These are phyloP conservation scores for Fusarium bulbicola DNA, from an alignment of 2,329 filamentous ascomycete species.

Conservation along the genomic window DNA sequence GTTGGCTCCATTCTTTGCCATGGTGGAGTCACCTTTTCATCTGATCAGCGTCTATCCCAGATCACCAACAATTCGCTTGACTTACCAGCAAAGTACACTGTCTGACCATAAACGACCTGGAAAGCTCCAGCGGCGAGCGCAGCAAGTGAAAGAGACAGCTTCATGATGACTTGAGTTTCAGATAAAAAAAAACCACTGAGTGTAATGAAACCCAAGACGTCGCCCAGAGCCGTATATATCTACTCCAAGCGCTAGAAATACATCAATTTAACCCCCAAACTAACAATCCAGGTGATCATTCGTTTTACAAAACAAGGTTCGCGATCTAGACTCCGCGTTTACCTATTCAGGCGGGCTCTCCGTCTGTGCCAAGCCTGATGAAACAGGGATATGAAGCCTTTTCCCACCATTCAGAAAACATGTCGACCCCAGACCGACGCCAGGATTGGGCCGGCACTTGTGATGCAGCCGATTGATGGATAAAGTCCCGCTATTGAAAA, in stretches of 20 bases:
- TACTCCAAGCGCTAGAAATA: neutral
- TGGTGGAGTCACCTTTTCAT: conserved; percentile 63
- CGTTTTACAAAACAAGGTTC: conserved; percentile 11
- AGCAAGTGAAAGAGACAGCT: conserved; percentile 28
- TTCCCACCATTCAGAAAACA: conserved; percentile 25
- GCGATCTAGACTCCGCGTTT: conserved; percentile 19
- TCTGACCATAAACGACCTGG: conserved; percentile 16
- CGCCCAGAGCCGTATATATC: conserved; percentile 15
- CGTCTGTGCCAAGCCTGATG: neutral
- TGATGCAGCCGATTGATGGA: conserved; percentile 28
- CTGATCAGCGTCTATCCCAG: neutral
- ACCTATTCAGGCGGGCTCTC: conserved; percentile 12
- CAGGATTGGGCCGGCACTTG: conserved; percentile 6
- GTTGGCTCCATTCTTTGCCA: conserved; percentile 58
- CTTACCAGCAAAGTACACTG: conserved; percentile 57
- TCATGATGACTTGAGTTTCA: conserved; percentile 28
- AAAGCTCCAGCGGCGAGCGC: conserved; percentile 30
- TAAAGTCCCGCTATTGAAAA: neutral
- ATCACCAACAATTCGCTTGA: accelerated
- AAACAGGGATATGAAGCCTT: conserved; percentile 5
- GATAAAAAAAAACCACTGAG: neutral
- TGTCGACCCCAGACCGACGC: neutral
- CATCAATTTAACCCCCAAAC: neutral
- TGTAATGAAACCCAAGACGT: neutral
- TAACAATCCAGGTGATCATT: conserved; percentile 1